Conservation (phyloP, 2,329 filamentous ascomycete species). For the Alternaria postmessia region DNA sequence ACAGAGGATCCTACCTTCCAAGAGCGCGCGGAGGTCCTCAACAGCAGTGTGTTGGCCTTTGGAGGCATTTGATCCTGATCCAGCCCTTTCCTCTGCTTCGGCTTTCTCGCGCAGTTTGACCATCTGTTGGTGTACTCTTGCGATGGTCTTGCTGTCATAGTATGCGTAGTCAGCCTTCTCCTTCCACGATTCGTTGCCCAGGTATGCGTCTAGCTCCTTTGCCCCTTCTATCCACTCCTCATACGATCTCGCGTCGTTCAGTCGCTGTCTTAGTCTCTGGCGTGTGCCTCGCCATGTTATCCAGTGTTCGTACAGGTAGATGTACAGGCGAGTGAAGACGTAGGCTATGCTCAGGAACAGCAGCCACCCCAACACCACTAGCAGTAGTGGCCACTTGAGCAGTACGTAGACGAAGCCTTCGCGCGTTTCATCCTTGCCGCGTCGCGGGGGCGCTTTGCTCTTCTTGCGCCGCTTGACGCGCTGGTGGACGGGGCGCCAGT, state of each 20-base stretch:
- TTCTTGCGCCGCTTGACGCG: conserved; percentile 63
- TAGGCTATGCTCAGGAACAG: conserved; percentile 76
- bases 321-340: conserved; percentile 83
- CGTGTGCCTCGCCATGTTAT: conserved; percentile 87
- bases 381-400: conserved; percentile 89
- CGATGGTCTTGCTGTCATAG: conserved; percentile 88
- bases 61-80: conserved; percentile 30
- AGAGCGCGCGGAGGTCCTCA: conserved; percentile 77
- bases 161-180: conserved; percentile 75
- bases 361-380: conserved; percentile 83
- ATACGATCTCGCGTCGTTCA: conserved; percentile 78
- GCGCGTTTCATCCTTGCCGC: conserved; percentile 84
- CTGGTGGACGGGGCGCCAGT: conserved; percentile 91
- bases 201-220: conserved; percentile 77
- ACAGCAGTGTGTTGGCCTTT: conserved; percentile 59
- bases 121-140: conserved; percentile 79
- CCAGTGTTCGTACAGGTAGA: conserved; percentile 90
- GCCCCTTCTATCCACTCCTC: conserved; percentile 84
- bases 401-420: conserved; percentile 91
- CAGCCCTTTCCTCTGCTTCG: conserved; percentile 63
- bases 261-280: conserved; percentile 72
- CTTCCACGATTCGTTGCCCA: conserved; percentile 84
- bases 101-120: conserved; percentile 64
- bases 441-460: conserved; percentile 49
- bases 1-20: conserved; percentile 61